Evolutionary conservation across 2,329 filamentous ascomycete species (phyloP).

Genomic region (Pochonia chlamydosporia): DNA sequence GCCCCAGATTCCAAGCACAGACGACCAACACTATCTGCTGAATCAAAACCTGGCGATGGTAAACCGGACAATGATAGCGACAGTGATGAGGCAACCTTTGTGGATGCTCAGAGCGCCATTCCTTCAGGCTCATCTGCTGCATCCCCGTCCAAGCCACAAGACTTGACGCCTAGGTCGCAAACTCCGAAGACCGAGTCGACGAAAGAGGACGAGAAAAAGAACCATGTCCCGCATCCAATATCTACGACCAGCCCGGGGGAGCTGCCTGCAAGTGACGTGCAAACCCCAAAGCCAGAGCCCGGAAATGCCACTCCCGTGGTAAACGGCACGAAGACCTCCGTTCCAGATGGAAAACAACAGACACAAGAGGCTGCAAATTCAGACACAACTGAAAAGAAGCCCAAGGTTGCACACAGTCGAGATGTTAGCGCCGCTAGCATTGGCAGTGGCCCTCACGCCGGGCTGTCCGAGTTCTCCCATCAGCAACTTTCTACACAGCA

Average conservation of each 20-base stretch:
- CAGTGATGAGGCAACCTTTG: conserved; percentile 31
- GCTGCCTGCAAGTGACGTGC: background rate
- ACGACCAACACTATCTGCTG: background rate
- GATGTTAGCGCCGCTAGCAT: conserved; percentile 26
- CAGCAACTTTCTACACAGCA: conserved; percentile 63
- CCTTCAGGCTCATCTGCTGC: background rate
- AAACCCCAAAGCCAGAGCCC: background rate
- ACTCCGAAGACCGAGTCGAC: background rate
- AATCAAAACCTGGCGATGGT: background rate
- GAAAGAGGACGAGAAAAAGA: background rate
- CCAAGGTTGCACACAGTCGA: conserved; percentile 24
- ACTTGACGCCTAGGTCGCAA: conserved; percentile 1
- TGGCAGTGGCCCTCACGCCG: conserved; percentile 10
- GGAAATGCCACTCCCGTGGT: background rate
- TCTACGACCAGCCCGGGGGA: background rate
- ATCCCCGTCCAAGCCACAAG: conserved; percentile 1
- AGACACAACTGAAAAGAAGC: conserved; percentile 3
- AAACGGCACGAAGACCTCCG: background rate
- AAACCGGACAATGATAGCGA: conserved; percentile 19
- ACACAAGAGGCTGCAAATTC: background rate
- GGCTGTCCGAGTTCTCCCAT: conserved; percentile 84
- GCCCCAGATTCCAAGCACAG: background rate
- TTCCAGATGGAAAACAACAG: background rate
- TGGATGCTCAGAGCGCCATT: conserved; percentile 27
- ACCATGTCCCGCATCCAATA: background rate